A percentile compares a stretch with the other conserved stretches of the same genome.
Evolutionary conservation across 176 grass and related monocot species (phyloP).

Genomic region (Chloris gayana): DNA sequence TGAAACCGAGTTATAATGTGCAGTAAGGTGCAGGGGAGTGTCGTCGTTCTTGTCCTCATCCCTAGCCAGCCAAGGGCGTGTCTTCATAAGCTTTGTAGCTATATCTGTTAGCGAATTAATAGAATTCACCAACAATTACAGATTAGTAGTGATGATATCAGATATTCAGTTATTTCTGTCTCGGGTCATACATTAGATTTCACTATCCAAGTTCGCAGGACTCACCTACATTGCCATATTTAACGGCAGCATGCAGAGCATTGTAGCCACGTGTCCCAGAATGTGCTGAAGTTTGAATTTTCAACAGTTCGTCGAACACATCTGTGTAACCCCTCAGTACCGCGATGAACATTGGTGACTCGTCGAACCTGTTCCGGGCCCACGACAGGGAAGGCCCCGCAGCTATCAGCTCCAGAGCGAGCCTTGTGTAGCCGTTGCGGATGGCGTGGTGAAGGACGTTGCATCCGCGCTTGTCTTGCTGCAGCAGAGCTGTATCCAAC

Average conservation of each 20-base stretch:
- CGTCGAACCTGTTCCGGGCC: background rate
- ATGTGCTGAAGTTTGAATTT: background rate
- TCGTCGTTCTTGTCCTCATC: too few species aligned
- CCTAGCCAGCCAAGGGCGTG: too few species aligned
- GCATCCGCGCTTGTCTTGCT: background rate
- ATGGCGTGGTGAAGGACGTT: background rate
- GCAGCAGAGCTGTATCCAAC: background rate
- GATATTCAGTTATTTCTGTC: too few species aligned
- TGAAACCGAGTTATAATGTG: background rate
- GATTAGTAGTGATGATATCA: too few species aligned
- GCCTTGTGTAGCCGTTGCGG: background rate
- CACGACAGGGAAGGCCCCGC: background rate
- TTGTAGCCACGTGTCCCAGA: background rate
- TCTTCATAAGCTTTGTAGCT: too few species aligned
- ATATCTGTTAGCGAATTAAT: too few species aligned
- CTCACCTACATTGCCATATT: background rate
- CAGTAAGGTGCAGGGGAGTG: background rate
- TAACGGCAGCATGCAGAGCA: background rate
- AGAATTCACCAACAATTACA: too few species aligned
- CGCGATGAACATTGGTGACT: background rate
- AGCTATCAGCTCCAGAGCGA: background rate
- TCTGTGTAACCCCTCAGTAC: background rate
- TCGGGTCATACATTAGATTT: too few species aligned
- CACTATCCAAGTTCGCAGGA: background rate
- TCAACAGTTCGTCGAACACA: background rate